These are phyloP conservation scores for Odontarrhena argentea DNA, from an alignment of 345 rosid genomes.

Conservation along the genomic window DNA sequence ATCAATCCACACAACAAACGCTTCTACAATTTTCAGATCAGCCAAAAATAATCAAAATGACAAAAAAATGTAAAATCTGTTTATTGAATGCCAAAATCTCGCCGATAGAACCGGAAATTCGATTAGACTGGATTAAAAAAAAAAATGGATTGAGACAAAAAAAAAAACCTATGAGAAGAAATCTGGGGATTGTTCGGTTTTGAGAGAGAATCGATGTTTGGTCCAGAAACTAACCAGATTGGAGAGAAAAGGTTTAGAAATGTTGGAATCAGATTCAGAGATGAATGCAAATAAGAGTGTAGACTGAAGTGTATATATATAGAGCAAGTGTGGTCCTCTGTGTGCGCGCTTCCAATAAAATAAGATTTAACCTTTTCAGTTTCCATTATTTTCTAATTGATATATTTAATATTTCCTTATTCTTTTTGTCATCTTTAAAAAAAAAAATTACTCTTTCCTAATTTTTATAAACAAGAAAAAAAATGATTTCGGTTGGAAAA, in stretches of 20 bases:
- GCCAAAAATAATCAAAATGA: not conserved
- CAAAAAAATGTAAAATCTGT: slow-evolving; percentile 9
- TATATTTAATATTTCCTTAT: not conserved
- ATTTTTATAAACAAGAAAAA: not conserved
- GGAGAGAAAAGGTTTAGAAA: not conserved
- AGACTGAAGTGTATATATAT: slow-evolving; percentile 27
- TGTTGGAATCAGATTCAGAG: slow-evolving; percentile 28
- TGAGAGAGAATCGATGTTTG: slow-evolving; percentile 10
- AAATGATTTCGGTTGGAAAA: too few species aligned
- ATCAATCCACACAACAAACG: not conserved
- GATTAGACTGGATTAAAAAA: slow-evolving; percentile 3
- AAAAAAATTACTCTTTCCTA: too few species aligned
- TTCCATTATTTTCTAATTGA: not conserved
- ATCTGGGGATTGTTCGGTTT: not conserved
- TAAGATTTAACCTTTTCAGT: not conserved
- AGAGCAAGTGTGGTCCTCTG: slow-evolving; percentile 14
- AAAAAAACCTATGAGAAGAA: slow-evolving; percentile 16
- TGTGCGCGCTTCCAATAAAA: not conserved
- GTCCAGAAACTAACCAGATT: not conserved
- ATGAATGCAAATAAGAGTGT: slow-evolving; percentile 4
- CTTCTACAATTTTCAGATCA: slow-evolving; percentile 39
- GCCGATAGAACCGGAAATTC: slow-evolving; percentile 23
- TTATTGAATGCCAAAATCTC: not conserved
- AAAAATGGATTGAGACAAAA: not conserved
- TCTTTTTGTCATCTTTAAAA: not conserved